These are phyloP conservation scores for Venturia oleaginea DNA, from an alignment of 2,329 filamentous ascomycete species.

Conservation along the genomic window DNA sequence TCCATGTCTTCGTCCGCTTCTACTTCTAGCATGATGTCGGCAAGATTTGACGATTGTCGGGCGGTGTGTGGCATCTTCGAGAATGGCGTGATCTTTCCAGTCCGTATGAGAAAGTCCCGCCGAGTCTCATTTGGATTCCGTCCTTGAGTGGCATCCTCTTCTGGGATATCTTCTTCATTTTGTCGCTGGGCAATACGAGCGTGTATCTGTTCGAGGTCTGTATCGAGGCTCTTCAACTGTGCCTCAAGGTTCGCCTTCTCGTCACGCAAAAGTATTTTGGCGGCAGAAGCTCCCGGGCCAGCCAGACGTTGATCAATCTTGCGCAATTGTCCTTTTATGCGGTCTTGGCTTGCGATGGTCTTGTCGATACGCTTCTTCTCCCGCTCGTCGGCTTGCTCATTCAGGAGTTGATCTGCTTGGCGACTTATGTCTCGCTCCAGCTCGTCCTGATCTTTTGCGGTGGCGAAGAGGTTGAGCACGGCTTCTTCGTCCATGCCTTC, in stretches of 20 bases:
- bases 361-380: conserved; percentile 55
- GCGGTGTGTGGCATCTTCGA: conserved; percentile 63
- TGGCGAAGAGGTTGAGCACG: conserved; percentile 18
- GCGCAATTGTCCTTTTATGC: conserved; percentile 21
- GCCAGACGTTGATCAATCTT: conserved; percentile 42
- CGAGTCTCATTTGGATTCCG: conserved; percentile 71
- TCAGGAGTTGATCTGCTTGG: conserved; percentile 52
- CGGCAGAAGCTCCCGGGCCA: conserved; percentile 44
- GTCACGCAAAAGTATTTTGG: conserved; percentile 50
- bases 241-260: conserved; percentile 59
- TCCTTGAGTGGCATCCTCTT: conserved; percentile 22
- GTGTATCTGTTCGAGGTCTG: conserved; percentile 72
- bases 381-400: conserved; percentile 53
- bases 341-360: conserved; percentile 36
- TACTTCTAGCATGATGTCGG: conserved; percentile 70
- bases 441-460: conserved; percentile 76
- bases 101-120: conserved; percentile 84
- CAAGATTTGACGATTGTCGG: conserved; percentile 58
- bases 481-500: conserved; percentile 13
- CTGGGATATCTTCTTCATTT: conserved; percentile 37
- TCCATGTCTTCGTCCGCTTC: conserved; percentile 54
- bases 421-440: conserved; percentile 76
- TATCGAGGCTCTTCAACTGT: conserved; percentile 55
- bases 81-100: conserved; percentile 96
- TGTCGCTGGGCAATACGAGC: conserved; percentile 70